Base-by-base conservation (phyloP, 495 filamentous ascomycete species). In the Xylaria grammica region DNA sequence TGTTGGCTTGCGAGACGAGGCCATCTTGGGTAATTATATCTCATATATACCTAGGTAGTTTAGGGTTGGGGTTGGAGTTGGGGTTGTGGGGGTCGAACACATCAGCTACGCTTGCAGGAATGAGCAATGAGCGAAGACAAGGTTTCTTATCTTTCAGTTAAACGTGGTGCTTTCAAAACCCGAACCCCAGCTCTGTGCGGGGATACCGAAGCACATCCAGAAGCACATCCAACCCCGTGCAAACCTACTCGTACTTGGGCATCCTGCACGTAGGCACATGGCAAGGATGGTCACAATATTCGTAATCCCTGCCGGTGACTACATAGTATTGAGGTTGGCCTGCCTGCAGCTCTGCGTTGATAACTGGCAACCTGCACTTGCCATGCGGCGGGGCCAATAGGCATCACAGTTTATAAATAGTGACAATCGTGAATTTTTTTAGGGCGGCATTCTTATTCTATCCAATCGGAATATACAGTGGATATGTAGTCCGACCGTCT, bases 1-100 rank as follows among this genome's bases (percentile, higher is more conserved):
- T 4, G 60, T 64, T 20, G 65, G 50, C 49, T 65, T 65, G 32
- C 15, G 27, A 48, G 38, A 20, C 24, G 34, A 29, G 34, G 61
- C 30, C 32, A 36, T 38, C 11, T 30, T 57, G 20, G 20, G 22
- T 17, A 36, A 17, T 57, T n/a, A n/a, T n/a, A n/a, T n/a, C n/a
- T n/a, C n/a, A n/a, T n/a, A n/a, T n/a, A n/a, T n/a, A n/a, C n/a
- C n/a, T n/a, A n/a, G n/a, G n/a, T n/a, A n/a, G n/a, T n/a, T n/a
- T n/a, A n/a, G n/a, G n/a, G n/a, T n/a, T n/a, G n/a, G n/a, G n/a
- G n/a, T n/a, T n/a, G n/a, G n/a, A n/a, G n/a, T 49, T 8, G n/a
- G 38, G 24, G 54, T 20, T 32, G 50, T 32, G 4, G 48, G 10
- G 48, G 24, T 51, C 48, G n/a, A 51, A 51, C 13, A 51, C 48